Base-by-base conservation (phyloP, 1,139 yeast species). In the Arxiozyma slooffiae region DNA sequence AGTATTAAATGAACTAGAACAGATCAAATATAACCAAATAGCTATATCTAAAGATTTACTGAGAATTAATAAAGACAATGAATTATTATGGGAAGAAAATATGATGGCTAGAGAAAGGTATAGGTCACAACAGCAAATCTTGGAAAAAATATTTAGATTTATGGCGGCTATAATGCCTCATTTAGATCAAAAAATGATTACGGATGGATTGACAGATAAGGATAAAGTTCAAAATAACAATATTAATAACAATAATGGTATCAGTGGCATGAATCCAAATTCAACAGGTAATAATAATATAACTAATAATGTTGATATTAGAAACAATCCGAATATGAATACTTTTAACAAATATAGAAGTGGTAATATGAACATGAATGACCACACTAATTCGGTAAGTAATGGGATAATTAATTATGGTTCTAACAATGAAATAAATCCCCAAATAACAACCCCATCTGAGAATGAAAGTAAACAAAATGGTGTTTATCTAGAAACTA, bases 71-170 rank as follows among this genome's bases (percentile, higher is more conserved):
- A 83, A 82, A 57, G 98, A 94, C 63, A 92, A 92, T 67, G 90
- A 88, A 64, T 71, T 88, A 59, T 71, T 92, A 49, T 92, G 98
- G 98, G 82, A 82, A 53, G 98, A 92, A 64, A 84, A 88, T 62
- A 82, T 77, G 61, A 71, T 82, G 51, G 84, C 94, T 4, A 74
- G 97, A 51, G 97, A 92, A 64, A 79, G 94, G 54, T 87, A 89
- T 65, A 80, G 83, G 57, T 76, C 83, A 42, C 98, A 92, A 64
- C 82, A 90, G 38, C 90, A 86, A 56, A 88, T 96, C 23, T 73
- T 92, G 54, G 96, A 89, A 59, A 85, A 87, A 60, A 92, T 92
- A 45, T 71, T 94, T 62, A 80, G 94, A 57, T 90, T 92, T 60
- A 72, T 92, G 59, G 95, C 96, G 1, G 80, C 92, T 4, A 86